A percentile compares a stretch with the other conserved stretches of the same genome.
Evolutionary conservation across 805 yeast species (phyloP).

Genomic region (Candida taoyuanica): DNA sequence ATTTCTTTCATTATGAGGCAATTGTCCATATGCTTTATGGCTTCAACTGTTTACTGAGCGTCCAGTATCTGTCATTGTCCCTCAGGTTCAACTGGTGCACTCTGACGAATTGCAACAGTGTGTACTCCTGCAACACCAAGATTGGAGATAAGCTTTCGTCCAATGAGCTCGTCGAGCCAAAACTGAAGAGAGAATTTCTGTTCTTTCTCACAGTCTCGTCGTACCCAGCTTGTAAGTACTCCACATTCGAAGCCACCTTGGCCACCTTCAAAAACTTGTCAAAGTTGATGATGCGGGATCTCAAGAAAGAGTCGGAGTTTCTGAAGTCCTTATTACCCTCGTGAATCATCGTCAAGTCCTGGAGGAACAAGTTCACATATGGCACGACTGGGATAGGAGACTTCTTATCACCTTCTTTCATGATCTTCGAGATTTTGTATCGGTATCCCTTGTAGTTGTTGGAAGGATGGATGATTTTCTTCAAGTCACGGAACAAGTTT

Average conservation of each 20-base stretch:
- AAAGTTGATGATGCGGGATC: conserved; percentile 55
- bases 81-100: conserved; percentile 54
- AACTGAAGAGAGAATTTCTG: conserved; percentile 25
- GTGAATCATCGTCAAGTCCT: conserved; percentile 74
- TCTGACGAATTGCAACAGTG: conserved; percentile 66
- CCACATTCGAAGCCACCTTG: conserved; percentile 60
- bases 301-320: conserved; percentile 46
- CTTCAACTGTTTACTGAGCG: conserved; percentile 47
- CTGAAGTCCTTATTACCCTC: conserved; percentile 76
- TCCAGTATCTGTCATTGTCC: conserved; percentile 70
- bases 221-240: conserved; percentile 63
- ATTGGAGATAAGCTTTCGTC: conserved; percentile 31
- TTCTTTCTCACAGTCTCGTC: conserved; percentile 24
- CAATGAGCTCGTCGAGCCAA: conserved; percentile 17
- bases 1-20: too few species aligned
- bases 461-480: conserved; percentile 68
- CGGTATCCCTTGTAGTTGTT: conserved; percentile 71
- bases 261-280: conserved; percentile 71
- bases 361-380: conserved; percentile 66
- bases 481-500: conserved; percentile 57
- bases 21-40: conserved; percentile 1
- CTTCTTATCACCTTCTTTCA: conserved; percentile 37
- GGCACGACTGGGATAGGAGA: conserved; percentile 63
- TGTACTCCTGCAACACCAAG: conserved; percentile 41
- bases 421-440: conserved; percentile 51